Evolutionary conservation across 2,329 filamentous ascomycete genomes (phyloP), one percentile per base, ranked within the genome.

Genomic region (Paraphaeosphaeria sporulosa): DNA sequence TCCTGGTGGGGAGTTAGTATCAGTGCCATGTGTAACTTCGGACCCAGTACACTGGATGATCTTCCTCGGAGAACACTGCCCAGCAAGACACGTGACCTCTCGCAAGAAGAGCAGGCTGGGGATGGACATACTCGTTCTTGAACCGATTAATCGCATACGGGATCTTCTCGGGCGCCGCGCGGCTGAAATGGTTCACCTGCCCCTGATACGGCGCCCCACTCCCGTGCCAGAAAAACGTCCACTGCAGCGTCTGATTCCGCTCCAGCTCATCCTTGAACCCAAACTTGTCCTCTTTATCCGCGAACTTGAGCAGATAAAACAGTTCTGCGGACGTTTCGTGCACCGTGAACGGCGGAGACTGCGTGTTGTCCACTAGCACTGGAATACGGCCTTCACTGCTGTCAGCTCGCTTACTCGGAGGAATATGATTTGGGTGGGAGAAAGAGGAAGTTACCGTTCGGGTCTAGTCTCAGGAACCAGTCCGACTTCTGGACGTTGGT

Each of bases 361-460:
- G 82, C 72, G 89, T 85, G 64, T 89, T 87, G 77, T 89, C 87
- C 34, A 89, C 81, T 36, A 89, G 82, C 44, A 83, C 85, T 1
- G 87, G 86, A 65, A 89, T 88, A 36, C 86, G 83, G 4, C 87
- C 87, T 54, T 40, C 7, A 6, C 25, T 27, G 25, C 25, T 27
- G 25, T 27, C 25, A 27, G 25, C 25, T n/a, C n/a, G n/a, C n/a
- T n/a, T n/a, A n/a, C n/a, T n/a, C n/a, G n/a, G n/a, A n/a, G n/a
- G n/a, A n/a, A n/a, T n/a, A 3, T 27, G 38, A 40, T 2, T 1
- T 1, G 17, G 17, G 9, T 7, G 17, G 4, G 17, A 25, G 10
- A 27, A 23, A 30, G 25, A n/a, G 56, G 61, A 59, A 44, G 34
- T 36, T 57, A 70, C 80, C 81, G 62, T 82, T 83, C 43, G 80